These are phyloP conservation scores for Cyanidioschyzon merolae DNA, from an alignment of 23 red algal species.

Conservation along the genomic window DNA sequence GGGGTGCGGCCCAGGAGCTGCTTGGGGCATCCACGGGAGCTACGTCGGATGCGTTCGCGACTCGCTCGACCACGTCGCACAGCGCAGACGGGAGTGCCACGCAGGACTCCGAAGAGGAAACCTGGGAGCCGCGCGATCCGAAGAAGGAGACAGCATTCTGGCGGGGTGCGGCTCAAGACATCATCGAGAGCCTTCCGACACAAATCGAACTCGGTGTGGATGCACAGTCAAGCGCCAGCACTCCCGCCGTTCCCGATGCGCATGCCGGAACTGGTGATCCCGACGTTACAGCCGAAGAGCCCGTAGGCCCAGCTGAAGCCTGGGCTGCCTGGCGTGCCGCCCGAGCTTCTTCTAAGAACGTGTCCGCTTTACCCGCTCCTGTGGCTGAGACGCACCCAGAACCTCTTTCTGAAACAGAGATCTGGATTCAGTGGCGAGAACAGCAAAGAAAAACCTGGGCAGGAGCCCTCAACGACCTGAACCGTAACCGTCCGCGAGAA, in stretches of 20 bases:
- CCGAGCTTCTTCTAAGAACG: neutral
- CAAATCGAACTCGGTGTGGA: neutral
- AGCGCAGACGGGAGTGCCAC: neutral
- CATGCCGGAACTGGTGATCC: neutral
- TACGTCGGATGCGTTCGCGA: neutral
- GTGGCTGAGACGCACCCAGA: neutral
- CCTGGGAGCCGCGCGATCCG: neutral
- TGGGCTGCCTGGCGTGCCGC: neutral
- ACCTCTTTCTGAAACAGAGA: neutral
- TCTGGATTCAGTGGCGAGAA: neutral
- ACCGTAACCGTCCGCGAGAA: neutral
- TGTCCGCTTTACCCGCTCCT: neutral
- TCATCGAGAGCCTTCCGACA: neutral
- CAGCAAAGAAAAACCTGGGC: neutral
- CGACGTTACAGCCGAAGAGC: neutral
- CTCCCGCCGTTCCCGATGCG: neutral
- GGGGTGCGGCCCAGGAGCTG: conserved; percentile 3
- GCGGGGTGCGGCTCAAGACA: neutral
- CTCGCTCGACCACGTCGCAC: neutral
- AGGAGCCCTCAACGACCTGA: neutral
- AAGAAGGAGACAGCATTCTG: conserved; percentile 11
- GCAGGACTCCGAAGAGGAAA: neutral
- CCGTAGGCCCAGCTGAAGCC: neutral
- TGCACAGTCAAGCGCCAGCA: neutral
- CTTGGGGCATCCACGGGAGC: neutral